Percentiles rank a stretch among this genome's conserved stretches.
These are phyloP conservation scores for Penicillium paradoxum DNA, from an alignment of 495 filamentous ascomycete species.

Conservation along the genomic window DNA sequence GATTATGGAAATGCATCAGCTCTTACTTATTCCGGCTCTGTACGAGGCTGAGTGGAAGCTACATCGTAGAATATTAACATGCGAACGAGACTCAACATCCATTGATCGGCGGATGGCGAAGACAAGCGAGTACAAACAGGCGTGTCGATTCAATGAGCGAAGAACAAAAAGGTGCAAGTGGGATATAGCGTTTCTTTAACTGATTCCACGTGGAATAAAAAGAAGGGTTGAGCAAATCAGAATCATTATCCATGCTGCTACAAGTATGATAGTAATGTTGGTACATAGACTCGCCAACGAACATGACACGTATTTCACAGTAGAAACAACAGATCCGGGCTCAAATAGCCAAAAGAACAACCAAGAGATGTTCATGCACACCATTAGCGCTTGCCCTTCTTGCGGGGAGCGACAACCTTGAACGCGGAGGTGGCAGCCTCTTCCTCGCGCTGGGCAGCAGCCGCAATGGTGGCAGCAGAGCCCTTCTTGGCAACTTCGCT, in stretches of 20 bases:
- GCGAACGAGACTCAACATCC: too few relatives aligned
- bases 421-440: conserved; percentile 59
- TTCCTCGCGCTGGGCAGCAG: conserved; percentile 46
- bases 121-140: too few relatives aligned
- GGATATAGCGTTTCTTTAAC: too few relatives aligned
- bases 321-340: not conserved
- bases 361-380: conserved; percentile 3
- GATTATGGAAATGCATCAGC: too few relatives aligned
- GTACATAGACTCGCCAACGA: not conserved
- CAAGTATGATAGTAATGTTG: not conserved
- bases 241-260: not conserved
- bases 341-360: not conserved
- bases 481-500: conserved; percentile 97
- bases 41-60: too few relatives aligned
- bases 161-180: too few relatives aligned
- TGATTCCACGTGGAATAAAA: too few relatives aligned
- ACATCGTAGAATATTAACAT: too few relatives aligned
- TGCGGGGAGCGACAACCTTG: conserved; percentile 85
- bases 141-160: too few relatives aligned
- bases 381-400: conserved; percentile 76
- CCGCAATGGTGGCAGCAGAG: conserved; percentile 26
- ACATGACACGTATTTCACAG: not conserved
- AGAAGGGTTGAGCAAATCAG: too few relatives aligned
- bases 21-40: too few relatives aligned
- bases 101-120: too few relatives aligned